A percentile compares a stretch with the other conserved stretches of the same genome.
These are phyloP conservation scores for Wickerhamiella musiphila DNA, from an alignment of 805 yeast genomes.

Conservation along the genomic window DNA sequence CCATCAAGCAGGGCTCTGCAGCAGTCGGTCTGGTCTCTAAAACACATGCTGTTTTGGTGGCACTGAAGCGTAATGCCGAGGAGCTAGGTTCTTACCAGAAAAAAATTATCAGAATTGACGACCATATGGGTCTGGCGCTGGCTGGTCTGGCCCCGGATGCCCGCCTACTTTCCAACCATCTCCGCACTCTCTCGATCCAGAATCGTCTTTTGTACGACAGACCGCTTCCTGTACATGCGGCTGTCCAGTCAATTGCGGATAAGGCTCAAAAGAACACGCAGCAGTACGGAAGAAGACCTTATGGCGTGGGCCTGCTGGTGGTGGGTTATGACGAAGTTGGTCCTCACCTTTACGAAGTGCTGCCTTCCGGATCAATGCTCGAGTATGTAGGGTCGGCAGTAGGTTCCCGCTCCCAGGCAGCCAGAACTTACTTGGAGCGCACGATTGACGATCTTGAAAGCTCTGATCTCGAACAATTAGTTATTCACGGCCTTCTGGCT, in stretches of 20 bases:
- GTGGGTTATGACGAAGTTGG: slow-evolving; percentile 90
- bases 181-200: slow-evolving; percentile 82
- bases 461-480: slow-evolving; percentile 50
- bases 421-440: slow-evolving; percentile 87
- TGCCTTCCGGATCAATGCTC: slow-evolving; percentile 84
- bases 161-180: slow-evolving; percentile 71
- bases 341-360: slow-evolving; percentile 85
- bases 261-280: slow-evolving; percentile 96
- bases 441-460: slow-evolving; percentile 51
- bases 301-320: slow-evolving; percentile 87
- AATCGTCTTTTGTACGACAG: slow-evolving; percentile 73
- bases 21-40: slow-evolving; percentile 86
- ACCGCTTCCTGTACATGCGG: slow-evolving; percentile 65
- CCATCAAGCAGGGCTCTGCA: slow-evolving; percentile 95
- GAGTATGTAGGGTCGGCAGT: slow-evolving; percentile 90
- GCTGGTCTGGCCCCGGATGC: slow-evolving; percentile 99
- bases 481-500: slow-evolving; percentile 75
- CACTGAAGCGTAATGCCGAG: slow-evolving; percentile 90
- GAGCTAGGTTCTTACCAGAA: slow-evolving; percentile 94
- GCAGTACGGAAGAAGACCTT: slow-evolving; percentile 90
- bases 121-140: slow-evolving; percentile 83
- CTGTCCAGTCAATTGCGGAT: slow-evolving; percentile 76
- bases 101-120: slow-evolving; percentile 80
- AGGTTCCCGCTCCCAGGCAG: slow-evolving; percentile 98
- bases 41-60: slow-evolving; percentile 79